Conservation (phyloP, 805 yeast species). For the Cyberlindnera suaveolens region DNA sequence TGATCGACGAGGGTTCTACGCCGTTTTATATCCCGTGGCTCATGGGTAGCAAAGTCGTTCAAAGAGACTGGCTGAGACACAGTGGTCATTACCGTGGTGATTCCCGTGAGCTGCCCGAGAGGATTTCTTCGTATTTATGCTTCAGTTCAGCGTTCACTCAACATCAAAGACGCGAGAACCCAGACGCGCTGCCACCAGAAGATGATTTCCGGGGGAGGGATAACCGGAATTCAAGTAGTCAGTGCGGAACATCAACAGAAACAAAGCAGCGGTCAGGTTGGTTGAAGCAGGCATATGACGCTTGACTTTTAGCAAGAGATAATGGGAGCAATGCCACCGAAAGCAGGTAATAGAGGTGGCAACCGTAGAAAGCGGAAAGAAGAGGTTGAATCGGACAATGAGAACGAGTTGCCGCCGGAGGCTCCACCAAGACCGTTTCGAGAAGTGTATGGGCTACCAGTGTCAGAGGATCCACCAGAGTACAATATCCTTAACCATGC, state of each 20-base stretch:
- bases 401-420: conserved; percentile 21
- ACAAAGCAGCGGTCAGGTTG: no score
- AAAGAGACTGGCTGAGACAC: conserved; percentile 3
- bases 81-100: neutral
- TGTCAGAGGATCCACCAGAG: conserved; percentile 59
- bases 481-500: conserved; percentile 58
- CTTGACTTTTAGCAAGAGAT: no score
- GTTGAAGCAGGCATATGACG: no score
- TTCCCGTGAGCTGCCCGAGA: no score
- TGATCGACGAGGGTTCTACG: conserved; percentile 4
- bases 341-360: conserved; percentile 7
- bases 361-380: conserved; percentile 14
- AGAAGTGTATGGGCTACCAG: conserved; percentile 53
- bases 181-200: no score
- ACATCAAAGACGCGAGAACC: no score
- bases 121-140: no score
- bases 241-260: neutral
- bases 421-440: conserved; percentile 51
- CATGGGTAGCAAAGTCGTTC: conserved; percentile 10
- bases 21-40: conserved; percentile 2
- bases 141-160: no score
- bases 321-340: conserved; percentile 19
- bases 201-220: neutral
- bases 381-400: conserved; percentile 20
- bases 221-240: neutral